These are phyloP conservation scores for Albifimbria verrucaria DNA, from an alignment of 2,329 filamentous ascomycete genomes.

Conservation along the genomic window DNA sequence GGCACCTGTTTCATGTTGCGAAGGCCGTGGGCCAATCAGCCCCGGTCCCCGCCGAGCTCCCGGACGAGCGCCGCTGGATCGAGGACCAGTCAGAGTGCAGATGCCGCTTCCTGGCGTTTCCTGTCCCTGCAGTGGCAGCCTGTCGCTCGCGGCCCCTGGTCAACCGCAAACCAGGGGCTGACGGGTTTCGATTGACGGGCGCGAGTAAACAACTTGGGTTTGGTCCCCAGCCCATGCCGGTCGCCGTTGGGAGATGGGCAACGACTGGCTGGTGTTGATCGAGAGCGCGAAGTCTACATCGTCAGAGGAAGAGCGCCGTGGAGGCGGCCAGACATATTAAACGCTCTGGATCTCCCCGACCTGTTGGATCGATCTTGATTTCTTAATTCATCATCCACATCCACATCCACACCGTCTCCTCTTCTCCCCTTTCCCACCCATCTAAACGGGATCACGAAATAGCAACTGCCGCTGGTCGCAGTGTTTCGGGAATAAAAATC, in stretches of 20 bases:
- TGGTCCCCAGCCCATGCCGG: no score
- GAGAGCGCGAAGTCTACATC: not conserved
- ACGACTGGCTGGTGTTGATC: not conserved
- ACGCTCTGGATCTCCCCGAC: not conserved
- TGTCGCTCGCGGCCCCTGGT: not conserved
- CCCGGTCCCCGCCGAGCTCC: not conserved
- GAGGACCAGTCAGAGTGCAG: not conserved
- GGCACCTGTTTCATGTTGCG: not conserved
- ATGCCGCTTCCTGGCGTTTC: not conserved
- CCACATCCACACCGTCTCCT: conserved; percentile 2
- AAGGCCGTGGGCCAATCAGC: not conserved
- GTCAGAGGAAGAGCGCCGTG: not conserved
- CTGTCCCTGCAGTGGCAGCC: not conserved
- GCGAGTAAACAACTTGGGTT: not conserved
- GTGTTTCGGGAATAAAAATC: not conserved
- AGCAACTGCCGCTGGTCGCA: not conserved
- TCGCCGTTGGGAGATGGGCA: not conserved
- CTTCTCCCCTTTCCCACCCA: conserved; percentile 2
- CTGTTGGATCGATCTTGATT: conserved; percentile 1
- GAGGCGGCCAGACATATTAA: not conserved
- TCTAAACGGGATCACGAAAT: not conserved
- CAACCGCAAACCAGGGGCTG: not conserved
- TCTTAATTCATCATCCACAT: not conserved
- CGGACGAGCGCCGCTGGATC: not conserved
- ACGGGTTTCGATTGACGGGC: no score